Evolutionary conservation across 306 rosid species (phyloP).

Genomic region (Herpetospermum pedunculosum): DNA sequence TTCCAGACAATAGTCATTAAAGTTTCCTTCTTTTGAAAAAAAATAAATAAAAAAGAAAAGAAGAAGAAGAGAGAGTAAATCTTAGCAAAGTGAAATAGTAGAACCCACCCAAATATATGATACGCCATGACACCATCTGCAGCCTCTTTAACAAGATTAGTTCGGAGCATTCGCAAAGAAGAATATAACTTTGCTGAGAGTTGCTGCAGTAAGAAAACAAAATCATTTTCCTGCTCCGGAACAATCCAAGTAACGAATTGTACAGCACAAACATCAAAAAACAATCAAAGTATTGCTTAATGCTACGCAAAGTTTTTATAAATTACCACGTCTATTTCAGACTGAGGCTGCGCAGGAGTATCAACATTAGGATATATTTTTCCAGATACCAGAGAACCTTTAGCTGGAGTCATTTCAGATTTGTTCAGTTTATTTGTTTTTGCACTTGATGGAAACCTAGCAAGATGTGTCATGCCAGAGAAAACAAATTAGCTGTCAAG

Average conservation of each 20-base stretch:
- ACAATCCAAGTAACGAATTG: constrained; percentile 3
- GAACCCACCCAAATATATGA: constrained; percentile 75
- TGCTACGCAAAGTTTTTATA: neutral
- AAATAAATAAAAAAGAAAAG: neutral
- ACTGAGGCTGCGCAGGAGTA: constrained; percentile 36
- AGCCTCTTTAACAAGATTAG: constrained; percentile 50
- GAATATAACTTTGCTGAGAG: constrained; percentile 60
- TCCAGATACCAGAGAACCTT: constrained; percentile 49
- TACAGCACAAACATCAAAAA: constrained; percentile 5
- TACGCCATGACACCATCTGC: constrained; percentile 62
- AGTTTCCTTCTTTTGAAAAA: neutral
- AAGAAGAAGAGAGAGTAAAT: neutral
- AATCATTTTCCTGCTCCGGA: neutral
- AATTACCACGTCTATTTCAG: constrained; percentile 56
- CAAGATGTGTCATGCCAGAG: constrained; percentile 10
- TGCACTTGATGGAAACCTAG: constrained; percentile 54
- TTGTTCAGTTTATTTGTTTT: constrained; percentile 44
- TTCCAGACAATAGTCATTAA: neutral
- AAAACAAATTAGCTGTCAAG: constrained; percentile 4
- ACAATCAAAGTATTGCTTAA: neutral
- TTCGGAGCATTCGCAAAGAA: constrained; percentile 62
- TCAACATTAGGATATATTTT: constrained; percentile 29
- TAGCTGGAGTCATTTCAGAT: constrained; percentile 42
- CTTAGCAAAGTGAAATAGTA: neutral
- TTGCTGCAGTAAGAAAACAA: constrained; percentile 28